Percentiles rank a stretch among this genome's conserved stretches.
Conservation (phyloP, 208 protist genomes). For the Leptomonas pyrrhocoris region DNA sequence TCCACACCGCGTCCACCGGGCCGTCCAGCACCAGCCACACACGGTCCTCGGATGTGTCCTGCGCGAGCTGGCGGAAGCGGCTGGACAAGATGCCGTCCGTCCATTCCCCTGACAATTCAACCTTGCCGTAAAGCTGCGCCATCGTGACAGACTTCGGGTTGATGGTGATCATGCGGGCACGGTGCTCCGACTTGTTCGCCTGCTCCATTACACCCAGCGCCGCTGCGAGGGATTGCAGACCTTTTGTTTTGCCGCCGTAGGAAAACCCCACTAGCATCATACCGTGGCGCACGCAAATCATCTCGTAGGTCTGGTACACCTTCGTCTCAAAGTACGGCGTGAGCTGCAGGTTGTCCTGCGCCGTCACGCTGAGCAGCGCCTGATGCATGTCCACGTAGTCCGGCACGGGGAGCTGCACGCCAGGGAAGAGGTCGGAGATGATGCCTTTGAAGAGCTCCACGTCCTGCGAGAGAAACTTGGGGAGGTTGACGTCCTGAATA, state of each 20-base stretch:
- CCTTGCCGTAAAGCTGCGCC: conserved; percentile 95
- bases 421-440: conserved; percentile 94
- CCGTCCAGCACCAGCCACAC: conserved; percentile 97
- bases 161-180: conserved; percentile 88
- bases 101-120: conserved; percentile 97
- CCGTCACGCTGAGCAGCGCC: conserved; percentile 66
- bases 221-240: conserved; percentile 85
- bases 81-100: conserved; percentile 96
- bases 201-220: conserved; percentile 85
- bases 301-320: conserved; percentile 95
- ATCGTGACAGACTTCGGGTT: conserved; percentile 97
- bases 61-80: conserved; percentile 88
- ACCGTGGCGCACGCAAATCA: conserved; percentile 97
- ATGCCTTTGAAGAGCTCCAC: conserved; percentile 97
- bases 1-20: conserved; percentile 99
- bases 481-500: conserved; percentile 95
- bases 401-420: conserved; percentile 79
- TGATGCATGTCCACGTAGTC: conserved; percentile 91
- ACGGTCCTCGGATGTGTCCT: conserved; percentile 83
- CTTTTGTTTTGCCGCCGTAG: conserved; percentile 92
- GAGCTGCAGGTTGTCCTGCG: conserved; percentile 83
- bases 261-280: conserved; percentile 98
- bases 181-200: conserved; percentile 64
- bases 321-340: conserved; percentile 93
- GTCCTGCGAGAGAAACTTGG: conserved; percentile 96